phyloP scores from a whole-genome alignment of 495 filamentous ascomycete genomes.

The Penicillium arizonense region DNA sequence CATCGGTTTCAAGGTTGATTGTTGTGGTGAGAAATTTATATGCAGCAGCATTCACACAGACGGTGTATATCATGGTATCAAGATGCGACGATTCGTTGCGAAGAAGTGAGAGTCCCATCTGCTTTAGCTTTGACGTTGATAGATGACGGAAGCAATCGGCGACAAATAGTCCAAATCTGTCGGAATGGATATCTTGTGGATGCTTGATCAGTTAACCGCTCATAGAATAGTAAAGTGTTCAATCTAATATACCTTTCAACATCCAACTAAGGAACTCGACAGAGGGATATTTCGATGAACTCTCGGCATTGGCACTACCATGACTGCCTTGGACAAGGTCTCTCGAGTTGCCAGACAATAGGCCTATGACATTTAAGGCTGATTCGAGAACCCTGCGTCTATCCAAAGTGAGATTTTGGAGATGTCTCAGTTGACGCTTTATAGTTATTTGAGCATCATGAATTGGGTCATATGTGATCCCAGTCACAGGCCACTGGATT shows the following conservation, averaged over 20 bases:
- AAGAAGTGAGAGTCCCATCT: constrained; percentile 17
- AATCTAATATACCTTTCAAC: constrained; percentile 17
- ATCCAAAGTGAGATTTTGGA: constrained; percentile 3
- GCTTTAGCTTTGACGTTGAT: constrained; percentile 10
- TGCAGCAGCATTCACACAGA: constrained; percentile 20
- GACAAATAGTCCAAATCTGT: constrained; percentile 18
- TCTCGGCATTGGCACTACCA: background rate
- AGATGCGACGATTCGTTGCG: constrained; percentile 1
- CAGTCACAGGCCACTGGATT: background rate
- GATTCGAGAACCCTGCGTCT: constrained; percentile 11
- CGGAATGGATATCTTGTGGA: constrained; percentile 15
- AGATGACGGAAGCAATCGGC: constrained; percentile 23
- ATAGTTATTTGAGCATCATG: constrained; percentile 10
- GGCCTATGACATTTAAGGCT: constrained; percentile 6
- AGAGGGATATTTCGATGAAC: background rate
- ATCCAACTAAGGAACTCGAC: constrained; percentile 22
- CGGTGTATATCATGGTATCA: constrained; percentile 12
- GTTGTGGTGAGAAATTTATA: constrained; percentile 20
- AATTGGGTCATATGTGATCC: background rate
- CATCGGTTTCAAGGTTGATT: constrained; percentile 4
- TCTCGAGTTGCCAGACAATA: background rate
- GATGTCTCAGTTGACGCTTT: constrained; percentile 5
- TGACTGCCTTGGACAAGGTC: background rate
- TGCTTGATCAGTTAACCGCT: background rate
- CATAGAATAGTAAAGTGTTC: background rate